Evolutionary conservation across 352 stramenopile species (phyloP).

Genomic region (Phytophthora syringae): DNA sequence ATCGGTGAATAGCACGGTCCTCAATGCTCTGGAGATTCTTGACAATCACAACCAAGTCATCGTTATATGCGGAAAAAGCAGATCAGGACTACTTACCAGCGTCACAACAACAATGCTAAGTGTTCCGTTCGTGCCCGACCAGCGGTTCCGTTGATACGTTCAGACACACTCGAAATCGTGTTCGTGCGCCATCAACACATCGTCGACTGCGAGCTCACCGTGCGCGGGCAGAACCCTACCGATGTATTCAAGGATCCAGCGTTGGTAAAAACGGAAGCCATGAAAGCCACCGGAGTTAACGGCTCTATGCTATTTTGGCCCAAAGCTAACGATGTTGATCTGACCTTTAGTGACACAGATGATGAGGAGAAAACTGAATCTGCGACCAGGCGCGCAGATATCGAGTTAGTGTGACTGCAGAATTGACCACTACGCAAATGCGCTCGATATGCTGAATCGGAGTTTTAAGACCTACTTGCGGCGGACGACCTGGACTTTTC

Average conservation of each 20-base stretch:
- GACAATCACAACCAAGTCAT: slow-evolving; percentile 7
- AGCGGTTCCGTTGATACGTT: not conserved
- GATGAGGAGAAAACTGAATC: not conserved
- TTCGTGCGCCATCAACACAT: too few species aligned
- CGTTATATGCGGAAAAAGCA: not conserved
- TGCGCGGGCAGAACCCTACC: not conserved
- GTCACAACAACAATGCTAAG: not conserved
- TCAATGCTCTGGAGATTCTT: slow-evolving; percentile 4
- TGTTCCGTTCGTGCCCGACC: not conserved
- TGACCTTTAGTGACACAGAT: slow-evolving; percentile 5
- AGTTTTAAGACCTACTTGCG: not conserved
- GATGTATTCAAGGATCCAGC: not conserved
- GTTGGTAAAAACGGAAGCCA: not conserved
- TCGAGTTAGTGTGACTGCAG: not conserved
- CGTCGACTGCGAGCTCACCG: too few species aligned
- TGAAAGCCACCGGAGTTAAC: not conserved
- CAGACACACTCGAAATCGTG: not conserved
- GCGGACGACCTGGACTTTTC: too few species aligned
- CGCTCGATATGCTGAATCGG: not conserved
- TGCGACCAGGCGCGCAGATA: not conserved
- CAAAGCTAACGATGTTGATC: slow-evolving; percentile 5
- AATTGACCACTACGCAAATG: not conserved
- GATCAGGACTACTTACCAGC: not conserved
- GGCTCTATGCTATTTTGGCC: not conserved
- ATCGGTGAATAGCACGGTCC: not conserved